phyloP scores from a whole-genome alignment of 352 stramenopile genomes.

The Pythium vanterpoolii region DNA sequence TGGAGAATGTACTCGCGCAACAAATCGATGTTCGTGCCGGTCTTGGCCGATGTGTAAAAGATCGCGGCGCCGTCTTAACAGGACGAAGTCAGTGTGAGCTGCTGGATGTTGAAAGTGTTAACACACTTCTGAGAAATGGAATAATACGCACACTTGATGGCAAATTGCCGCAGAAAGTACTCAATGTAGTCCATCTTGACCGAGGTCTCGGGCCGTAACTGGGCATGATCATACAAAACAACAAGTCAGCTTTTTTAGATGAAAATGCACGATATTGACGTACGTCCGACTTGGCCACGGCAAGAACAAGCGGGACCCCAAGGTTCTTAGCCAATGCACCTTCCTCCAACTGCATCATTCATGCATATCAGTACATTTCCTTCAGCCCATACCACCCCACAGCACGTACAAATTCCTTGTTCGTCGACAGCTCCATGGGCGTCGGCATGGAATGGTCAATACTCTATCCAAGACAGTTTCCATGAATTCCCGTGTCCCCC shows the following conservation, averaged over 20 bases:
- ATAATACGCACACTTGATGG: conserved; percentile 62
- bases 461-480: conserved; percentile 27
- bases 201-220: conserved; percentile 75
- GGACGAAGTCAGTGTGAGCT: neutral
- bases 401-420: conserved; percentile 61
- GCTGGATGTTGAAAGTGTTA: neutral
- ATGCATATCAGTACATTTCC: neutral
- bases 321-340: conserved; percentile 77
- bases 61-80: conserved; percentile 77
- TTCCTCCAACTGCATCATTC: conserved; percentile 52
- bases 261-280: conserved; percentile 5
- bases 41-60: conserved; percentile 83
- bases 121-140: neutral
- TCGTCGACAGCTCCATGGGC: conserved; percentile 53
- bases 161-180: conserved; percentile 73
- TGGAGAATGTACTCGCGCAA: conserved; percentile 78
- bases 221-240: conserved; percentile 1
- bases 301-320: conserved; percentile 65
- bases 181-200: conserved; percentile 86
- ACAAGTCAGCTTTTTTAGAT: neutral
- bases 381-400: neutral
- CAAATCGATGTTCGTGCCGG: conserved; percentile 63
- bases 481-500: neutral
- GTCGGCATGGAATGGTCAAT: conserved; percentile 49
- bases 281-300: conserved; percentile 81